Conservation (phyloP, 352 stramenopile species). For the Chrysophaeum taylorii region DNA sequence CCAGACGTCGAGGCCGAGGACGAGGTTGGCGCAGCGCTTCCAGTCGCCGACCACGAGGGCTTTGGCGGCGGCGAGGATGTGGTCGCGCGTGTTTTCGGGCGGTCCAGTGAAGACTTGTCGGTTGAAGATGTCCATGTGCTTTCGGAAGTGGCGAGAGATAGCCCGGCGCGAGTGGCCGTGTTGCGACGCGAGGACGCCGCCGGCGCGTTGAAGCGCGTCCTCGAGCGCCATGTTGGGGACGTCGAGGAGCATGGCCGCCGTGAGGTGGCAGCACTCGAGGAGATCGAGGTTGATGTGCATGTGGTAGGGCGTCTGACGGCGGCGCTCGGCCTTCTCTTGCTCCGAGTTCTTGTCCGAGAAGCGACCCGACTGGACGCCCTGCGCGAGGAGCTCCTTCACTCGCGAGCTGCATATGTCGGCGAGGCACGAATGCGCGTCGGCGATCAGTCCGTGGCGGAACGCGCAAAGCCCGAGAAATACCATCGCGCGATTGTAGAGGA, state of each 20-base stretch:
- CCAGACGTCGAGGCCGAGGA: conserved; percentile 82
- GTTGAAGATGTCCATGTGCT: conserved; percentile 64
- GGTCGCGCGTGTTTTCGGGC: conserved; percentile 92
- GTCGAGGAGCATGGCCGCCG: conserved; percentile 95
- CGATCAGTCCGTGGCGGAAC: conserved; percentile 87
- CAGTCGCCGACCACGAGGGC: conserved; percentile 86
- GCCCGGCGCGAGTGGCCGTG: conserved; percentile 57
- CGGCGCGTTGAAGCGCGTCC: too few species aligned
- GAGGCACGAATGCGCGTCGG: conserved; percentile 89
- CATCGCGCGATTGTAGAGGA: conserved; percentile 93
- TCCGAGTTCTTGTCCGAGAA: conserved; percentile 88
- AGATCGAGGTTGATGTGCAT: conserved; percentile 99
- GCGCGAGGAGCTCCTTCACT: conserved; percentile 89
- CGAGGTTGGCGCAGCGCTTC: conserved; percentile 72
- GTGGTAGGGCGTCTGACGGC: conserved; percentile 93
- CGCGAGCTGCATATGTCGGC: conserved; percentile 81
- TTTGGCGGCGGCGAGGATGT: conserved; percentile 88
- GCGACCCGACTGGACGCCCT: conserved; percentile 65
- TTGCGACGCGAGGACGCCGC: conserved; percentile 25
- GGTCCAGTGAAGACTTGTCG: conserved; percentile 89
- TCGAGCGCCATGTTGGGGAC: conserved; percentile 89
- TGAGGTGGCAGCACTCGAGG: conserved; percentile 92
- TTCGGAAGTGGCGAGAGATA: conserved; percentile 88
- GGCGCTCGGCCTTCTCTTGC: conserved; percentile 90
- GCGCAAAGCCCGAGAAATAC: conserved; percentile 76